Evolutionary conservation across 805 yeast genomes (phyloP), one percentile per base, ranked within the genome.

Genomic region (Saccharomycopsis sp.): DNA sequence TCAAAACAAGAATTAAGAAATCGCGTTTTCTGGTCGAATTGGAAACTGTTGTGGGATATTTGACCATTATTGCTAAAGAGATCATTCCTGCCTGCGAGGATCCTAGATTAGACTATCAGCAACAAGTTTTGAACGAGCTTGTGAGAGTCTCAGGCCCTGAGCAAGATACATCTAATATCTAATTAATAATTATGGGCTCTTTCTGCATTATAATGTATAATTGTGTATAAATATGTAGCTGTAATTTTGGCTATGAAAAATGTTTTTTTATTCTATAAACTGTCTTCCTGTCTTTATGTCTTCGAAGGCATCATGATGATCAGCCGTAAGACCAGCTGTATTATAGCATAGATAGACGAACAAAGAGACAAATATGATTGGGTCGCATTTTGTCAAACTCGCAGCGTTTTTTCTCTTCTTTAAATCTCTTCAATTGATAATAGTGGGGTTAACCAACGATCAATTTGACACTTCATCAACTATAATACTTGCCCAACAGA

Each of bases 11-110:
- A 17, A 7, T 44, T 5, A 8, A 12, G 8, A 44, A 44, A 3
- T 44, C 49, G 22, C 19, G 22, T 3, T 44, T 44, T 17, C 19
- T 17, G 22, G 49, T 12, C 12, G 49, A 44, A 17, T 17, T 44
- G 22, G 22, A 44, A 7, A 19, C 3, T 7, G 12, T 44, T 17
- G 20, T 17, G 7, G 8, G 22, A 17, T n/a, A 17, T 44, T n/a
- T 19, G 12, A 19, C 22, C 12, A 7, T 19, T 44, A 44, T 44
- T 17, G 20, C 12, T 44, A 44, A 44, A 7, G 49, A 44, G 7
- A 23, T 65, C 49, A 38, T 52, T 52, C 55, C 35, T 52, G 54
- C 17, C 15, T 17, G 63, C 22, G 74, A 68, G n/a, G 69, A 58
- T 24, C 63, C 54, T 23, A 64, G 25, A 23, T 59, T 53, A 14